Conservation (phyloP, 2,329 filamentous ascomycete species). For the Botrytis sinoallii region DNA sequence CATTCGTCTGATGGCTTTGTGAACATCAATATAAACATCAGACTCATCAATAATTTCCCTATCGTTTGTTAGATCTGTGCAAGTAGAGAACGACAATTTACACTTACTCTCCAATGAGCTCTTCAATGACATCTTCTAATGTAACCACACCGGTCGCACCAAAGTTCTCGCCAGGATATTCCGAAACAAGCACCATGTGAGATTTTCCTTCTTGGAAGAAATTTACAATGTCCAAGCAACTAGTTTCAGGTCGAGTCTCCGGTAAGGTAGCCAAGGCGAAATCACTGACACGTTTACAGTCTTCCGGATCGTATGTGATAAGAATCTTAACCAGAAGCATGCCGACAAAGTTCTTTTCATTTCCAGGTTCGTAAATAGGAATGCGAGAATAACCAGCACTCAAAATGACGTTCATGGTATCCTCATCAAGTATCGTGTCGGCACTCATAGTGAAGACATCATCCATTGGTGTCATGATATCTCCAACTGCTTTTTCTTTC, state of each 20-base stretch:
- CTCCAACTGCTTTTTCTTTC: constrained; percentile 91
- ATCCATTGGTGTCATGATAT: constrained; percentile 98
- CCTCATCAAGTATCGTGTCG: constrained; percentile 86
- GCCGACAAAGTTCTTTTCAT: constrained; percentile 83
- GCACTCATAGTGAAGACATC: constrained; percentile 97
- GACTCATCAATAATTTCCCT: constrained; percentile 99
- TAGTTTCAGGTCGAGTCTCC: constrained; percentile 91
- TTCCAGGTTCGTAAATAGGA: constrained; percentile 85
- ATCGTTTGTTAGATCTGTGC: constrained; percentile 29
- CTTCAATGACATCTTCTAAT: constrained; percentile 96
- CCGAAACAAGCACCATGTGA: constrained; percentile 95
- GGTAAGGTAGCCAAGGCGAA: constrained; percentile 92
- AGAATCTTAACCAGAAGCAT: constrained; percentile 99
- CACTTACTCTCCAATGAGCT: constrained; percentile 92
- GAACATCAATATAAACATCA: constrained; percentile 96
- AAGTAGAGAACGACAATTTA: background rate
- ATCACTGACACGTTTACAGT: constrained; percentile 79
- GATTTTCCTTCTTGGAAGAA: constrained; percentile 99
- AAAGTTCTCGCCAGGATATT: constrained; percentile 82
- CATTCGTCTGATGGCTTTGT: constrained; percentile 86
- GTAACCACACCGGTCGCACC: constrained; percentile 93
- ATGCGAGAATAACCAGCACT: constrained; percentile 95
- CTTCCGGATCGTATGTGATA: constrained; percentile 94
- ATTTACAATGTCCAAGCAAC: constrained; percentile 97
- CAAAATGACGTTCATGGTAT: constrained; percentile 90